These are phyloP conservation scores for Myotisia sp. DNA, from an alignment of 2,329 filamentous ascomycete species.

Conservation along the genomic window DNA sequence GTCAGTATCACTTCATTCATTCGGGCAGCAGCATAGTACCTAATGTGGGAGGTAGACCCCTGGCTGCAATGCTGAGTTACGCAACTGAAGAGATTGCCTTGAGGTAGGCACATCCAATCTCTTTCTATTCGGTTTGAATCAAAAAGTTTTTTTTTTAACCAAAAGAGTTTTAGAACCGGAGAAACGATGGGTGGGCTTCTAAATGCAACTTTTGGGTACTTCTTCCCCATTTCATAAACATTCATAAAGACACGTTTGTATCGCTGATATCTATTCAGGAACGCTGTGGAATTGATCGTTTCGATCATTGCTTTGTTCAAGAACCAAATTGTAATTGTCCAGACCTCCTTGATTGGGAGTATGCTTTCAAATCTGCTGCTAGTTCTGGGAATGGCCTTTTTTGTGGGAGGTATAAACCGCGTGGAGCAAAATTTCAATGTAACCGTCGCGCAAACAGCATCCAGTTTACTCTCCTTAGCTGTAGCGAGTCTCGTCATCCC, in stretches of 20 bases:
- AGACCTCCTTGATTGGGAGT: slow-evolving; percentile 81
- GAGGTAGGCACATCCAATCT: slow-evolving; percentile 3
- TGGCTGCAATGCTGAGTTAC: slow-evolving; percentile 74
- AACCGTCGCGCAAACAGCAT: slow-evolving; percentile 78
- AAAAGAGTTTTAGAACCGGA: slow-evolving; percentile 40
- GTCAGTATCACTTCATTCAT: slow-evolving; percentile 14
- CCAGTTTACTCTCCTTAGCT: slow-evolving; percentile 63
- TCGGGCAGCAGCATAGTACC: neutral
- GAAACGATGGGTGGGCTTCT: slow-evolving; percentile 78
- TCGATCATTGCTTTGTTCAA: slow-evolving; percentile 69
- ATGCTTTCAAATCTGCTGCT: slow-evolving; percentile 83
- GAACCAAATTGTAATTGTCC: slow-evolving; percentile 65
- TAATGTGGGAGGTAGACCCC: slow-evolving; percentile 34
- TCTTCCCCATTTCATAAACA: neutral
- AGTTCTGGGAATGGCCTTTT: slow-evolving; percentile 85
- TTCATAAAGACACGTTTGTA: too few species aligned
- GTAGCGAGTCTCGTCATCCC: slow-evolving; percentile 49
- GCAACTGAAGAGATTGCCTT: slow-evolving; percentile 76
- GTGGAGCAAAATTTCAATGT: slow-evolving; percentile 81
- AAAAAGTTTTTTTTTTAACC: neutral
- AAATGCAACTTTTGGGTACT: slow-evolving; percentile 68
- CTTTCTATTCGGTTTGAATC: neutral
- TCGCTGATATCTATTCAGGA: slow-evolving; percentile 23
- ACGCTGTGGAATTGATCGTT: slow-evolving; percentile 80
- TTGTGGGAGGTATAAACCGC: slow-evolving; percentile 73